A percentile compares a stretch with the other conserved stretches of the same genome.
Evolutionary conservation across 2,329 filamentous ascomycete species (phyloP).

Genomic region (Xylariaceae sp.): DNA sequence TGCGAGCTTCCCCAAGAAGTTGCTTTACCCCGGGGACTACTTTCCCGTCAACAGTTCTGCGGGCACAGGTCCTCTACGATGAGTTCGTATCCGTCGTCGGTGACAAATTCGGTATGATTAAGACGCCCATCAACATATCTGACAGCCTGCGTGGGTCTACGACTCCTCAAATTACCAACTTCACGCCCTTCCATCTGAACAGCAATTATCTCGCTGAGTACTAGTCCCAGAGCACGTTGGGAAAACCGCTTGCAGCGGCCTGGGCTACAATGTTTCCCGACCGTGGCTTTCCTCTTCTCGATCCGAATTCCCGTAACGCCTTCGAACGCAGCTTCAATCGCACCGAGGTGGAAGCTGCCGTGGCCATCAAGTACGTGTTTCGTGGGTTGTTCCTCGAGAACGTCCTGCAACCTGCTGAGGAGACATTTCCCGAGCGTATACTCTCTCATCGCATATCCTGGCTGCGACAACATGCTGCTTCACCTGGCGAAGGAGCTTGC

Average conservation of each 20-base stretch:
- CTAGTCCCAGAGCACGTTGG: too few relatives aligned
- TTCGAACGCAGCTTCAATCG: too few relatives aligned
- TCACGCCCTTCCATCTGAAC: too few relatives aligned
- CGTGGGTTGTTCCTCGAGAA: slow-evolving; percentile 38
- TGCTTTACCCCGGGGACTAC: slow-evolving; percentile 40
- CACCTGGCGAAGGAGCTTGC: too few relatives aligned
- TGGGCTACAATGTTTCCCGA: too few relatives aligned
- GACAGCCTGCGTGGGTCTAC: too few relatives aligned
- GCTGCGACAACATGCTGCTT: slow-evolving; percentile 40
- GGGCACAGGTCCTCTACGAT: slow-evolving; percentile 36
- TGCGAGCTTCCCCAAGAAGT: slow-evolving; percentile 35
- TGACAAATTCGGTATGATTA: slow-evolving; percentile 35
- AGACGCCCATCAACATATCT: slow-evolving; percentile 22
- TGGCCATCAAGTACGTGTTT: slow-evolving; percentile 29
- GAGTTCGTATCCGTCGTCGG: slow-evolving; percentile 28
- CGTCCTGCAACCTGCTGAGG: slow-evolving; percentile 35
- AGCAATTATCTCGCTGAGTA: too few relatives aligned
- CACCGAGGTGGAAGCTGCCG: slow-evolving; percentile 10
- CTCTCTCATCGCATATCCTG: slow-evolving; percentile 43
- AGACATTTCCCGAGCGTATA: slow-evolving; percentile 39
- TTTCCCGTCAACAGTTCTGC: slow-evolving; percentile 39
- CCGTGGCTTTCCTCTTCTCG: too few relatives aligned
- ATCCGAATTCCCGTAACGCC: too few relatives aligned
- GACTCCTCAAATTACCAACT: too few relatives aligned
- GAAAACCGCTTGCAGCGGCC: too few relatives aligned